phyloP scores from a whole-genome alignment of 306 rosid species.

The Mucuna pruriens region DNA sequence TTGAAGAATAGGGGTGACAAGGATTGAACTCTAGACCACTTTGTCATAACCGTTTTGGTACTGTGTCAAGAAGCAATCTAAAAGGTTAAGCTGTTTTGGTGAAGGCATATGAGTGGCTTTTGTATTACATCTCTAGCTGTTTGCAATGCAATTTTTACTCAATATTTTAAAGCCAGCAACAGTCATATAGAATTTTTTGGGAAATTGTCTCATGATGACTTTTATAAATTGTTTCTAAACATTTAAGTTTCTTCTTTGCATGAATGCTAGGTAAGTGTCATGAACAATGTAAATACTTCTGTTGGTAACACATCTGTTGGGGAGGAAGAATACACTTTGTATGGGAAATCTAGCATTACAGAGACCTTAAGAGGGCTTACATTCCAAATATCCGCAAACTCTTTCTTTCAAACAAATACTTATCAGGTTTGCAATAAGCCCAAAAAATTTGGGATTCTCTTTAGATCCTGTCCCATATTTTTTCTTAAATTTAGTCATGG shows the following conservation, averaged over 20 bases:
- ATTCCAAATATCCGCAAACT: slow-evolving; percentile 96
- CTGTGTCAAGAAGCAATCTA: background rate
- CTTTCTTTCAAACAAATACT: slow-evolving; percentile 96
- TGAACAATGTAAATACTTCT: slow-evolving; percentile 88
- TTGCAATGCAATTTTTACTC: slow-evolving; percentile 18
- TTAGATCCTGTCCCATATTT: background rate
- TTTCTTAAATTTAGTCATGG: slow-evolving; percentile 39
- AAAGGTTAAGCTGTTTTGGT: background rate
- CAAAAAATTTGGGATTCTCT: background rate
- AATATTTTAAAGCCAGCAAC: slow-evolving; percentile 23
- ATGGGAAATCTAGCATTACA: slow-evolving; percentile 86
- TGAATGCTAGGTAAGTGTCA: slow-evolving; percentile 72
- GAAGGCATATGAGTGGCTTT: background rate
- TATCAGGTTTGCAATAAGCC: slow-evolving; percentile 64
- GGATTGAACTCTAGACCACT: background rate
- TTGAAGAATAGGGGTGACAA: background rate
- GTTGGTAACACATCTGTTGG: slow-evolving; percentile 95
- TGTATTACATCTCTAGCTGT: background rate
- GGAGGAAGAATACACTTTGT: slow-evolving; percentile 82
- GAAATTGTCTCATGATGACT: slow-evolving; percentile 7
- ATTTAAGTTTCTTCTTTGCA: background rate
- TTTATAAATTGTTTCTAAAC: slow-evolving; percentile 24
- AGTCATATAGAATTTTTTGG: background rate
- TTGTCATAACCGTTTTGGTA: background rate
- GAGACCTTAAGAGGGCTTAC: slow-evolving; percentile 86